Base-by-base conservation (phyloP, 495 filamentous ascomycete genomes). In the Penicillium ucsense region DNA sequence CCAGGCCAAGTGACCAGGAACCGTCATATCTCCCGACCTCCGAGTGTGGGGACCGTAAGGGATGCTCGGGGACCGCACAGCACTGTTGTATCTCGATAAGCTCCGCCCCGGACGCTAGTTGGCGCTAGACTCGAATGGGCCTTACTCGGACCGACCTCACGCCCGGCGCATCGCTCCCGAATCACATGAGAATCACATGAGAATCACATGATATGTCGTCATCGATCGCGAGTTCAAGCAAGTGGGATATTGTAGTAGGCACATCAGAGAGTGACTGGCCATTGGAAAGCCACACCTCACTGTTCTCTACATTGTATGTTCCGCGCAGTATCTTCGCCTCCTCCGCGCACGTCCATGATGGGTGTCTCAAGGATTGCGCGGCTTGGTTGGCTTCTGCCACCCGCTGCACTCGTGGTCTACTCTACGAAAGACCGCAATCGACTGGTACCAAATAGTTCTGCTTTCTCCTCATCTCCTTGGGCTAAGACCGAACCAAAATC, bases 301-400 rank as follows among this genome's bases (percentile, higher is more conserved):
- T 20, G 20, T 20, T 20, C 20, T 20, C 20, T 20, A 20, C 20
- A 42, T 48, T 53, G 54, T 41, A 67, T 67, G 65, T 49, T 54
- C 35, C 35, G 39, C 33, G 43, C 52, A 80, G 31, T 72, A 85
- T 67, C 80, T 74, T 67, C 84, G 80, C 27, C 66, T 78, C 12
- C 67, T 86, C n/a, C 81, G 68, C 3, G 49, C 64, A 49, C 49
- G 29, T 38, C 43, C 45, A 61, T 50, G 50, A 67, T 70, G 65
- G 61, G 59, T 43, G 56, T 59, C 49, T 49, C 61, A 37, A 65
- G 47, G 55, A 56, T 52, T 32, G 50, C 59, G 34, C 56, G 63
- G 40, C 47, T 71, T 31, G 60, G 63, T 35, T 71, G 66, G 66
- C 60, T 63, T 28, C 60, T 70, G 20, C 67, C 66, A 40, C 67